A percentile compares a stretch with the other conserved stretches of the same genome.
phyloP scores from a whole-genome alignment of 805 yeast genomes.

The Monosporozyma unispora region DNA sequence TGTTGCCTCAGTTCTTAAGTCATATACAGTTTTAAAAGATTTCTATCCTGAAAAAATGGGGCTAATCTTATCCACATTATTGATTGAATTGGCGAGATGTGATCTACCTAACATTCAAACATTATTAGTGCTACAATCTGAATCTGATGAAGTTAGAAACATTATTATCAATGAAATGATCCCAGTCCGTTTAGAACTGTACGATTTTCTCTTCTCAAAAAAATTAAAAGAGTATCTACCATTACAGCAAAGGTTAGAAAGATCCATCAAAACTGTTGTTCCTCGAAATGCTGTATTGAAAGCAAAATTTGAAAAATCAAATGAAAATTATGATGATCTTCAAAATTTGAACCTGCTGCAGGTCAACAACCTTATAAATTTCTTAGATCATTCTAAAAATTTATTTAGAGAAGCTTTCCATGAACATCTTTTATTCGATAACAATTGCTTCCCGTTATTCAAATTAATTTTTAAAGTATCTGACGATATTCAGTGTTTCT shows the following conservation, averaged over 20 bases:
- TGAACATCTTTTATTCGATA: slow-evolving; percentile 58
- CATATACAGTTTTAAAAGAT: background rate
- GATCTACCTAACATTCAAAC: slow-evolving; percentile 12
- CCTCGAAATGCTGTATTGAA: slow-evolving; percentile 2
- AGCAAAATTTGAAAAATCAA: slow-evolving; percentile 6
- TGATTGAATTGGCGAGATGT: slow-evolving; percentile 7
- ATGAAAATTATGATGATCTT: slow-evolving; percentile 8
- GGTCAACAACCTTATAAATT: slow-evolving; percentile 45
- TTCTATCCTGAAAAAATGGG: slow-evolving; percentile 10
- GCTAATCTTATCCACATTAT: slow-evolving; percentile 6
- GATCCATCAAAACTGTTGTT: slow-evolving; percentile 1
- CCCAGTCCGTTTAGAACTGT: slow-evolving; percentile 7
- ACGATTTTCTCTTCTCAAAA: slow-evolving; percentile 7
- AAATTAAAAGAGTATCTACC: slow-evolving; percentile 7
- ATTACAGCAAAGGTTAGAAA: slow-evolving; percentile 2
- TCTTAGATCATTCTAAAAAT: slow-evolving; percentile 48
- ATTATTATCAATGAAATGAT: slow-evolving; percentile 11
- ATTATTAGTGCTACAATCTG: slow-evolving; percentile 10
- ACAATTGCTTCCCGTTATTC: slow-evolving; percentile 42
- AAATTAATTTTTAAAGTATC: slow-evolving; percentile 31
- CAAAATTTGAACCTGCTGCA: slow-evolving; percentile 31
- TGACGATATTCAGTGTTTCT: slow-evolving; percentile 20
- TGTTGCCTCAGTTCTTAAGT: slow-evolving; percentile 1
- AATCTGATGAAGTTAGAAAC: background rate
- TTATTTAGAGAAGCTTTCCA: slow-evolving; percentile 53